Evolutionary conservation across 192 early-diverging fungal genomes (phyloP), one percentile per base, ranked within the genome.

Genomic region (Rhizoclosmatium sp.): DNA sequence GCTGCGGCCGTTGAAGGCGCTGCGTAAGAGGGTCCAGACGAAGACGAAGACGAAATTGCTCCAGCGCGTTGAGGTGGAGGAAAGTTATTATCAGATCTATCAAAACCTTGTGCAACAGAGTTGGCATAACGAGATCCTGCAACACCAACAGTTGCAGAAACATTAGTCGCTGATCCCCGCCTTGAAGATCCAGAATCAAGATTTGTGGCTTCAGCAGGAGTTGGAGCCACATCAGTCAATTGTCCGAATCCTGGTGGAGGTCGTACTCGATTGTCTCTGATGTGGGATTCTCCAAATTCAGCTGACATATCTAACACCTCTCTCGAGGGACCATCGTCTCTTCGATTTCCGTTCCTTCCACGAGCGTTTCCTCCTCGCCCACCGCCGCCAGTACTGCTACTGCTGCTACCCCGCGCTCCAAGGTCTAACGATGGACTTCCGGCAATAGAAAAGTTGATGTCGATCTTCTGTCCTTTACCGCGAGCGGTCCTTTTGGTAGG

Each of bases 191-290:
- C 45, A 46, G 47, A 47, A 3, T 40, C 60, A 14, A 5, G 23
- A 16, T 68, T 65, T 16, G 80, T 48, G n/a, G 77, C 31, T 60
- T 72, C 69, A 5, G 40, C 69, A 3, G 76, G 59, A 39, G 80
- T 76, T 7, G 73, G 73, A 10, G 65, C 69, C n/a, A 40, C 9
- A 9, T 78, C 65, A 21, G 82, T 67, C 14, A 88, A 74, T 21
- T 84, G 71, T 2, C 86, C 83, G 72, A 88, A 88, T 14, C 87
- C 87, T 58, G 86, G 73, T 2, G 86, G 86, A 19, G 84, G 79
- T 59, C 84, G 81, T 31, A 82, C 45, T 51, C 79, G 54, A 56
- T 39, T 47, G 46, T 54, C 23, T 72, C 62, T 39, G 56, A 59
- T 23, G 10, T 59, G 21, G 10, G 61, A 21, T 76, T 69, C 68